These are phyloP conservation scores for Sordariomycetes sp. DNA, from an alignment of 2,329 filamentous ascomycete genomes.

Conservation along the genomic window DNA sequence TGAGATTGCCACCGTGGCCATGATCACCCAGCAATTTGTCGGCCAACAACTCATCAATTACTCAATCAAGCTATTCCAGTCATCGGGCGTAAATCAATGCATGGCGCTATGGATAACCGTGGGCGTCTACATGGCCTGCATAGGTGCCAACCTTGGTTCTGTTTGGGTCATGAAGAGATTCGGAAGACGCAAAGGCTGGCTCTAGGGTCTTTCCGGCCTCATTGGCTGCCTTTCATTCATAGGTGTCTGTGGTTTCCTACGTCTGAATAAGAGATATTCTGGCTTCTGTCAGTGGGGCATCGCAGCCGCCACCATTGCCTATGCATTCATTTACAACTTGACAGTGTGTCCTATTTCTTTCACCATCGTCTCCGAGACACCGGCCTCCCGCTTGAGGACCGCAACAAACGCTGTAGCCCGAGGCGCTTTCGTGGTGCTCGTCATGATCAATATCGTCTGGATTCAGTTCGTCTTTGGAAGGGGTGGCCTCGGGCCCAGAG, in stretches of 20 bases:
- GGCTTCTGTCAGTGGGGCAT: too few species aligned
- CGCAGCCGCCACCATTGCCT: conserved; percentile 26
- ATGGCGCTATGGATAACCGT: conserved; percentile 36
- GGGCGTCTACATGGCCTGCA: conserved; percentile 27
- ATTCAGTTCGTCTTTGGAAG: conserved; percentile 11
- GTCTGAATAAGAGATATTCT: conserved; percentile 14
- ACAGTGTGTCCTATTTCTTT: conserved; percentile 28
- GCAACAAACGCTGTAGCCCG: conserved; percentile 12
- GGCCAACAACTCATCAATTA: conserved; percentile 44
- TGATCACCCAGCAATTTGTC: conserved; percentile 43
- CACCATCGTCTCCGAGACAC: conserved; percentile 31
- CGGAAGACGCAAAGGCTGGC: conserved; percentile 32
- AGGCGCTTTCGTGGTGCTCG: conserved; percentile 7
- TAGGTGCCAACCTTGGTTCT: conserved; percentile 31
- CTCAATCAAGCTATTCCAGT: conserved; percentile 40
- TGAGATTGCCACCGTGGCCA: conserved; percentile 35
- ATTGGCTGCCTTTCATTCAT: conserved; percentile 23
- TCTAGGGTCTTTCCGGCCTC: conserved; percentile 25
- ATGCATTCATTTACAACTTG: conserved; percentile 29
- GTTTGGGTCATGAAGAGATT: conserved; percentile 29
- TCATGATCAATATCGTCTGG: conserved; percentile 11
- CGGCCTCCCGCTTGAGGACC: conserved; percentile 11
- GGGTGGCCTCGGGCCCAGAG: conserved; percentile 10
- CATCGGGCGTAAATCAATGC: conserved; percentile 31
- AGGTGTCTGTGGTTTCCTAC: conserved; percentile 15